Conservation (phyloP, 306 rosid species). For the Ormosia emarginata region DNA sequence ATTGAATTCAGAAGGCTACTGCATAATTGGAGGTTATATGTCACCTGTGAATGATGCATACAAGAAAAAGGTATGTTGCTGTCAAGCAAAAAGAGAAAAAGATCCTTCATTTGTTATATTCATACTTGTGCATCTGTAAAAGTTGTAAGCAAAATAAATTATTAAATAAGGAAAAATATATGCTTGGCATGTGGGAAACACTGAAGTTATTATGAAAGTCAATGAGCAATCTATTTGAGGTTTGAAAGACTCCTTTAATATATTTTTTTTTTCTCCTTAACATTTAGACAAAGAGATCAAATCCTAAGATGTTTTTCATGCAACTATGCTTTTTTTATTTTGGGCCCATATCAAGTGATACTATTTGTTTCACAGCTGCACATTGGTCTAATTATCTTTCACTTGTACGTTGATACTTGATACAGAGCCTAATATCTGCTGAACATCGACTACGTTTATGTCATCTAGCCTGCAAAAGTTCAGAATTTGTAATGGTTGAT, state of each 20-base stretch:
- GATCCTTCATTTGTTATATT: neutral
- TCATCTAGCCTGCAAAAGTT: constrained; percentile 67
- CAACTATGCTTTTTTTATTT: neutral
- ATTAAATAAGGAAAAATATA: neutral
- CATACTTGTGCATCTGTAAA: neutral
- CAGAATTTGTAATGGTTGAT: constrained; percentile 87
- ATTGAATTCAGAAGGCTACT: constrained; percentile 60
- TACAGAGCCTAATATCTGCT: constrained; percentile 71
- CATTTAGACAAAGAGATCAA: neutral
- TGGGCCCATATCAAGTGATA: neutral
- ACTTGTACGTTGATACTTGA: constrained; percentile 20
- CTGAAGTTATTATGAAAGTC: neutral
- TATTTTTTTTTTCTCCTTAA: neutral
- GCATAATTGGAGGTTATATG: constrained; percentile 84
- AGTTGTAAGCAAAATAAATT: constrained; percentile 8
- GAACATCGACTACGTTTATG: constrained; percentile 67
- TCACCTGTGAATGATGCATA: constrained; percentile 95
- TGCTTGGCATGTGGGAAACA: neutral
- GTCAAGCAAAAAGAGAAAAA: neutral
- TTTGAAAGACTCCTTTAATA: neutral
- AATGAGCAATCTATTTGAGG: neutral
- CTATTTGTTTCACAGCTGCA: neutral
- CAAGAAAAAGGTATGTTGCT: constrained; percentile 66
- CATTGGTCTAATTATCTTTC: constrained; percentile 4
- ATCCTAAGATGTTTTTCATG: neutral